A percentile compares a stretch with the other conserved stretches of the same genome.
Conservation (phyloP, 2,329 filamentous ascomycete genomes). For the Cytospora leucostoma region DNA sequence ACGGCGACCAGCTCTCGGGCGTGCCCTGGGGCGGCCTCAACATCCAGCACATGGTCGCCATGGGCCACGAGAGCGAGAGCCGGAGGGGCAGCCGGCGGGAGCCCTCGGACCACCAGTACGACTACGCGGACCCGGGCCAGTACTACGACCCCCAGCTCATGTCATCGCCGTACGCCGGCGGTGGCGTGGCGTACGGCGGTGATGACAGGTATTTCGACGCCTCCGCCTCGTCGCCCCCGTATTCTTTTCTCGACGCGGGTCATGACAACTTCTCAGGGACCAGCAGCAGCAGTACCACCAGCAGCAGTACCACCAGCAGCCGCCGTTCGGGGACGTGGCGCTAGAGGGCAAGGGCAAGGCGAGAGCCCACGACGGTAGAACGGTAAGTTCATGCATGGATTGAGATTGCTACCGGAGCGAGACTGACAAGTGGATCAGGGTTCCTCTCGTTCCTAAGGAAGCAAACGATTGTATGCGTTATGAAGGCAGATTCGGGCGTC, state of each 20-base stretch:
- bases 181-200: constrained; percentile 3
- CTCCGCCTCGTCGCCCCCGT: constrained; percentile 24
- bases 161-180: constrained; percentile 11
- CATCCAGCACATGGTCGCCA: constrained; percentile 55
- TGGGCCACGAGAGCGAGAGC: constrained; percentile 53
- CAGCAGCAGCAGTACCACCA: constrained; percentile 22
- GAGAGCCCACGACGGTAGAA: background rate
- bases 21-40: constrained; percentile 73
- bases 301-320: too few species aligned
- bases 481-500: constrained; percentile 1
- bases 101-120: constrained; percentile 9
- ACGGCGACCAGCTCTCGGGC: constrained; percentile 59
- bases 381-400: constrained; percentile 13
- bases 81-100: constrained; percentile 43
- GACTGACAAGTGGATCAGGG: constrained; percentile 7
- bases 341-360: constrained; percentile 19
- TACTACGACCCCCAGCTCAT: constrained; percentile 17
- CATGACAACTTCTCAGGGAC: constrained; percentile 26
- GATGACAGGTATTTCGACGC: constrained; percentile 27
- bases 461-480: background rate
- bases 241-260: constrained; percentile 25
- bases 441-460: background rate
- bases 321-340: constrained; percentile 20
- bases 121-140: constrained; percentile 13
- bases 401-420: background rate